Evolutionary conservation across 2,329 filamentous ascomycete genomes (phyloP), one percentile per base, ranked within the genome.

Genomic region (Myriangium duriaei): DNA sequence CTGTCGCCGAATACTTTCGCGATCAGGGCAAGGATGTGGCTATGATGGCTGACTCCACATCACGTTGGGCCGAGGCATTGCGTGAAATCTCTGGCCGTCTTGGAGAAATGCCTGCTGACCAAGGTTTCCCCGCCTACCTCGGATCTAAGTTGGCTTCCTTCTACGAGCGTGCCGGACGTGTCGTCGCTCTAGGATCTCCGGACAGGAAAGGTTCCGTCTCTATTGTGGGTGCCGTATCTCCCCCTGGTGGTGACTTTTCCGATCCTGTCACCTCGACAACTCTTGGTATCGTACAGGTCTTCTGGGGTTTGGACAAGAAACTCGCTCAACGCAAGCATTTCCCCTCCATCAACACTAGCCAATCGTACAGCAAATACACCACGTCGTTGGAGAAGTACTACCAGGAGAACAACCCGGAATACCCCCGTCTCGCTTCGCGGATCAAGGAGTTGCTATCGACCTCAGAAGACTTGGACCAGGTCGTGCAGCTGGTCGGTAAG

Each of bases 261-360:
- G 91, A 98, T 65, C 91, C 91, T 13, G 91, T 98, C 55, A 98
- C 91, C 11, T 84, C 76, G 43, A 81, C 83, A 48, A 98, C 91
- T 13, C 78, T 98, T 33, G 76, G 82, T 74, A 98, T 98, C 56
- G 91, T 98, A 54, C 91, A 98, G 62, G 91, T 98, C 51, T 98
- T 98, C 70, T 98, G 91, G 91, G 91, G 91, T 72, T 74, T 96
- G 35, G 91, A 98, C 72, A 96, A 98, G 80, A 96, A 96, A 71
- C 79, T 98, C 43, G 91, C 91, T 14, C 91, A 96, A 67, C 80
- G 91, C 54, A 98, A 98, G 69, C 91, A 98, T 65, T 98, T 98
- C 72, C 91, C 91, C 4, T 95, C 87, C 19, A 87, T 98, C 69
- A 98, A 98, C 71, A 96, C 91, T 6, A 76, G 77, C 13, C 68